Base-by-base conservation (phyloP, 2,329 filamentous ascomycete genomes). In the Aureobasidium uvarum region DNA sequence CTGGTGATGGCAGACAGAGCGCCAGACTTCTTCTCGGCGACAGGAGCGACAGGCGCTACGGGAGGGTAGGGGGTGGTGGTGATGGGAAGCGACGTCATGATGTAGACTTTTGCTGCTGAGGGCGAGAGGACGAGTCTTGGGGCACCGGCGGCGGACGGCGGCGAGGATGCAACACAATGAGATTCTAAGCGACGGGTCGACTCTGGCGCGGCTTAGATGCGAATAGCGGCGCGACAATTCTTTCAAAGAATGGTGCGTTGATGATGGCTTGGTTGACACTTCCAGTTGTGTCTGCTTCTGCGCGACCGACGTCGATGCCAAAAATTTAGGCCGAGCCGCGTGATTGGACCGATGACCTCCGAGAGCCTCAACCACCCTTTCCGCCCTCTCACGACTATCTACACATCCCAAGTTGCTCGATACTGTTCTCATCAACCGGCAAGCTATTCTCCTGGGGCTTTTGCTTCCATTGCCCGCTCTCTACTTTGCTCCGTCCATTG, bases 1-100 rank as follows among this genome's bases (percentile, higher is more conserved):
- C 88, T 84, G 73, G 85, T 83, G 70, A 96, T 76, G 71, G 92
- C 85, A 73, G 86, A 86, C 72, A 86, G 81, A 71, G 84, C 62
- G 48, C 56, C 66, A 20, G 55, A 52, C 46, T 64, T 48, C 43
- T 67, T 62, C 18, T 67, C 66, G 39, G 51, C 46, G n/a, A 59
- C 28, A 18, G 62, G 59, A 50, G 62, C 52, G 18, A 58, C 59
- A 33, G 46, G 60, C 11, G 48, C 48, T 31, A 58, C 60, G n/a
- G 60, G 48, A 54, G 60, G 51, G 28, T 48, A 45, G 36, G 63
- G 63, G 25, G 25, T 23, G 60, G 60, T 45, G 39, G 51, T 41
- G 36, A 36, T 31, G 14, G 64, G 67, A 28, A 62, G 64, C 59
- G 67, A 65, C 63, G 64, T 65, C 67, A 68, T 68, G 65, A 63